Conservation (phyloP, 176 grass and related monocot genomes). For the Aegilops speltoides region DNA sequence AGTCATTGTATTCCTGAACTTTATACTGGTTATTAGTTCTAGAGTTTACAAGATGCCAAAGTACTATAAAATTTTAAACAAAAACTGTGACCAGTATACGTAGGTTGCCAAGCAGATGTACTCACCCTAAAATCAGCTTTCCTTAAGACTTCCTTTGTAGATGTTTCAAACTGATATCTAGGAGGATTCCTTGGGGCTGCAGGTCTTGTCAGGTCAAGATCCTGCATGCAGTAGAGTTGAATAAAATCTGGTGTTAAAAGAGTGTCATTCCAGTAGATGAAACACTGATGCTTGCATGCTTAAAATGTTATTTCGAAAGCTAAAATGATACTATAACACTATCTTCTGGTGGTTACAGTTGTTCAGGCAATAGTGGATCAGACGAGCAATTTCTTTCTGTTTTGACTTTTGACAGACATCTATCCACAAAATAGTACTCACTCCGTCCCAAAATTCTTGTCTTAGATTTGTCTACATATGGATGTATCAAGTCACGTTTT, state of each 20-base stretch:
- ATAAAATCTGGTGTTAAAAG: conserved; percentile 22
- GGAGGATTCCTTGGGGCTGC: conserved; percentile 36
- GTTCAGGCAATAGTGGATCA: background rate
- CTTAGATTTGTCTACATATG: too few species aligned
- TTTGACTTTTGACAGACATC: background rate
- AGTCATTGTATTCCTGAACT: conserved; percentile 10
- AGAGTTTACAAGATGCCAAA: background rate
- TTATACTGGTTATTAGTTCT: background rate
- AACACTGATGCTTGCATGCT: background rate
- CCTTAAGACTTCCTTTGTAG: conserved; percentile 69
- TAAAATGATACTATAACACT: background rate
- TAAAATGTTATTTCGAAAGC: background rate
- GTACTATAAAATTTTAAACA: background rate
- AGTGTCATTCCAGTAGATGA: background rate
- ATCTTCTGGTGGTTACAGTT: background rate
- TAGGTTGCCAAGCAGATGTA: conserved; percentile 9
- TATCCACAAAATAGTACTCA: background rate
- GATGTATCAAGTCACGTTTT: too few species aligned
- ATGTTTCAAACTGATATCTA: conserved; percentile 65
- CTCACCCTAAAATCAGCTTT: conserved; percentile 96
- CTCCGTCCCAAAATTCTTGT: too few species aligned
- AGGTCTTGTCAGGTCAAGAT: conserved; percentile 85
- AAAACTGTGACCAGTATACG: background rate
- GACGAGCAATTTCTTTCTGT: background rate
- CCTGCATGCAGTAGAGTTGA: conserved; percentile 47